Percentiles rank a stretch among this genome's conserved stretches.
phyloP scores from a whole-genome alignment of 2,329 filamentous ascomycete species.

The Aspergillus pseudoterreus region DNA sequence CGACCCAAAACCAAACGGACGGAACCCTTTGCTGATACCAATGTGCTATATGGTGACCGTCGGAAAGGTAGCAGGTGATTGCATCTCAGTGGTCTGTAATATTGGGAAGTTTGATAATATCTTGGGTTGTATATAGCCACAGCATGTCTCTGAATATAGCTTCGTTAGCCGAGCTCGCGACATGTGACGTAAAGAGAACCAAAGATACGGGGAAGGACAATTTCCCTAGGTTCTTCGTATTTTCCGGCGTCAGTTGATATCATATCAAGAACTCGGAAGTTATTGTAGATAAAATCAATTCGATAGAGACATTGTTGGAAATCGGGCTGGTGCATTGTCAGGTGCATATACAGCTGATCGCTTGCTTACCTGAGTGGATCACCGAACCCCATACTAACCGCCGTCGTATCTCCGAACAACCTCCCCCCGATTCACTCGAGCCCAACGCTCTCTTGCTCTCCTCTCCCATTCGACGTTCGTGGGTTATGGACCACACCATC shows the following conservation, averaged over 20 bases:
- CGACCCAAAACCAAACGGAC: conserved; percentile 51
- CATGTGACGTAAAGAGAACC: background rate
- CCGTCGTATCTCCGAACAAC: background rate
- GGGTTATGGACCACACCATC: conserved; percentile 14
- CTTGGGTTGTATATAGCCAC: background rate
- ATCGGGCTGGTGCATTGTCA: too few relatives aligned
- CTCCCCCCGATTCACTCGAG: background rate
- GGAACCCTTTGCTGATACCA: conserved; percentile 20
- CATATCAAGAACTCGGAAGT: background rate
- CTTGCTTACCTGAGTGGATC: too few relatives aligned
- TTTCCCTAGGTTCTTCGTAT: background rate
- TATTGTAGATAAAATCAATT: background rate
- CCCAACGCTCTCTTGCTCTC: conserved; percentile 4
- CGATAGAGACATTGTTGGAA: too few relatives aligned
- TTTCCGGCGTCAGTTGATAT: too few relatives aligned
- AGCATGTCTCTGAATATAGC: background rate
- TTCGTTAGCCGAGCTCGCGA: background rate
- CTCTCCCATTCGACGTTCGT: conserved; percentile 5
- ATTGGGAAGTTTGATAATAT: background rate
- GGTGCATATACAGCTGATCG: too few relatives aligned
- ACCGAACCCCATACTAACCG: too few relatives aligned
- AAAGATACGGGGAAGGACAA: background rate
- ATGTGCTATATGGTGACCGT: conserved; percentile 20
- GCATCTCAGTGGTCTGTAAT: background rate
- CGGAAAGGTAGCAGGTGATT: conserved; percentile 3